Percentiles rank a stretch among this genome's conserved stretches.
These are phyloP conservation scores for Conringia planisiliqua DNA, from an alignment of 345 rosid genomes.

Conservation along the genomic window DNA sequence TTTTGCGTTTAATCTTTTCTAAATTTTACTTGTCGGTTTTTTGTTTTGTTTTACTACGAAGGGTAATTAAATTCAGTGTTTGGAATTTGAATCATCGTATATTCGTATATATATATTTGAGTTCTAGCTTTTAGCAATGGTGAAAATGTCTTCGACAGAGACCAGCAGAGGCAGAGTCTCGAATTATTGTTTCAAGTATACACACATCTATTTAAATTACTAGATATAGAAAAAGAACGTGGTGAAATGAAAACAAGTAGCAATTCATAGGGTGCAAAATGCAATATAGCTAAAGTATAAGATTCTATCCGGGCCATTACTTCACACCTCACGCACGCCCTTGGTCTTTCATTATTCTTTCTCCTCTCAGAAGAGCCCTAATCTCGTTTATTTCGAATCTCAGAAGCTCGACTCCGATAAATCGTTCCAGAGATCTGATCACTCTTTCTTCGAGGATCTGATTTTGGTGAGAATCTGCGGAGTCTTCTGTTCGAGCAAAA, in stretches of 20 bases:
- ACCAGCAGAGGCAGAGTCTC: too few species aligned
- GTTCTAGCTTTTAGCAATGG: background rate
- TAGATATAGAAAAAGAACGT: background rate
- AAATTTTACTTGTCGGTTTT: background rate
- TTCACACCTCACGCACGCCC: background rate
- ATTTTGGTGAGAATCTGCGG: background rate
- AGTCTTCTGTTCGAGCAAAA: background rate
- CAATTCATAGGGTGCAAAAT: background rate
- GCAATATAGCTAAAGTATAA: constrained; percentile 3
- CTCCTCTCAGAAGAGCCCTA: constrained; percentile 24
- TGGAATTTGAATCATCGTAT: background rate
- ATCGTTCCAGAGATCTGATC: constrained; percentile 16
- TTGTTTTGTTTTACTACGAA: background rate
- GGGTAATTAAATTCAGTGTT: background rate
- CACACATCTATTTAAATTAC: background rate
- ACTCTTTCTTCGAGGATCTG: constrained; percentile 7
- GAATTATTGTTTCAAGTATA: too few species aligned
- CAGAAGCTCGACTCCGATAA: background rate
- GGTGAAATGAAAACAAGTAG: background rate
- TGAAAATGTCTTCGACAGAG: background rate
- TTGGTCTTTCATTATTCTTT: constrained; percentile 7
- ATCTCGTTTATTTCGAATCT: constrained; percentile 12
- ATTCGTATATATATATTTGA: background rate
- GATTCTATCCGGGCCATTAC: constrained; percentile 20
- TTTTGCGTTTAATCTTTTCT: background rate